These are phyloP conservation scores for Tuber aestivum DNA, from an alignment of 495 filamentous ascomycete genomes.

Conservation along the genomic window DNA sequence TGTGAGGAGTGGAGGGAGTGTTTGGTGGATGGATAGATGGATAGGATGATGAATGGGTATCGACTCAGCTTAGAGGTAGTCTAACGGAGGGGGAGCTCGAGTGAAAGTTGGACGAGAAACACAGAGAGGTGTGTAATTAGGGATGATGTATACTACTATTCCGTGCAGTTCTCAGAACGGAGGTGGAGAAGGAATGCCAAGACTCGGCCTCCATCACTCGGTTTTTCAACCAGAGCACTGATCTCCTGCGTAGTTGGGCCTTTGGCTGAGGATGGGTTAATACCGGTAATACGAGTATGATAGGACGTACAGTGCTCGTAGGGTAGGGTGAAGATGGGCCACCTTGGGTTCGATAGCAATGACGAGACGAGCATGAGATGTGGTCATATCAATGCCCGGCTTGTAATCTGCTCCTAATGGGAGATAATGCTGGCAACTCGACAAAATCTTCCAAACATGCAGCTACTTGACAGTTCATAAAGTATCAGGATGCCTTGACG, in stretches of 20 bases:
- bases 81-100: constrained; percentile 28
- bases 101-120: constrained; percentile 5
- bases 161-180: neutral
- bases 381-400: neutral
- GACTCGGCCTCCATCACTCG: neutral
- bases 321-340: neutral
- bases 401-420: neutral
- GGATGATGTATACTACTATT: neutral
- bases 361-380: neutral
- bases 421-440: neutral
- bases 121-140: neutral
- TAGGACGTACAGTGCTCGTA: no score
- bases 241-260: neutral
- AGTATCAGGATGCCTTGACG: no score
- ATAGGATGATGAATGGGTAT: constrained; percentile 22
- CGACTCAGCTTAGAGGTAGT: constrained; percentile 13
- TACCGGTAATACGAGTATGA: no score
- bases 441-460: no score
- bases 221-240: neutral
- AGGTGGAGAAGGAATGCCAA: neutral
- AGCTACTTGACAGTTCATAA: no score
- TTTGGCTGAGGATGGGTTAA: neutral
- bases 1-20: neutral
- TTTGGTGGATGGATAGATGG: constrained; percentile 26
- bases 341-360: neutral